These are phyloP conservation scores for Thermoascus crustaceus DNA, from an alignment of 2,329 filamentous ascomycete genomes.

Conservation along the genomic window DNA sequence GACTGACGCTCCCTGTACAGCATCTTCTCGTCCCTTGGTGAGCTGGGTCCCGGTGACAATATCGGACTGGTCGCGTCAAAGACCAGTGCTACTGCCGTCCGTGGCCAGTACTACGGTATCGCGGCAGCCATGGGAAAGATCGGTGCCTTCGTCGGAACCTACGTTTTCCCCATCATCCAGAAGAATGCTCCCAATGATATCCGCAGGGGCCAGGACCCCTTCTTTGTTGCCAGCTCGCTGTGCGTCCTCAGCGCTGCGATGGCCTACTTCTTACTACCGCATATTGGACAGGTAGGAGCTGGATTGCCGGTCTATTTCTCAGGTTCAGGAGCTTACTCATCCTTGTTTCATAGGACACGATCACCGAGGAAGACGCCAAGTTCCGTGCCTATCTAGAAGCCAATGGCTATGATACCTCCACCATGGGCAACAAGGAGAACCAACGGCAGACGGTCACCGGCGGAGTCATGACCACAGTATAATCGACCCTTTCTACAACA, in stretches of 20 bases:
- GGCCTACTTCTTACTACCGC: slow-evolving; percentile 60
- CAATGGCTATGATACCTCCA: slow-evolving; percentile 66
- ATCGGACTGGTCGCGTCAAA: slow-evolving; percentile 82
- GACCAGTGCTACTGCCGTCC: slow-evolving; percentile 78
- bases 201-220: slow-evolving; percentile 71
- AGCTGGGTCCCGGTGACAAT: slow-evolving; percentile 82
- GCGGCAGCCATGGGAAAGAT: slow-evolving; percentile 41
- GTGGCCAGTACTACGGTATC: slow-evolving; percentile 61
- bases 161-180: slow-evolving; percentile 66
- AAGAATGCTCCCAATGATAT: slow-evolving; percentile 47
- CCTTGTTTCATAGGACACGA: slow-evolving; percentile 58
- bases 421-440: slow-evolving; percentile 39
- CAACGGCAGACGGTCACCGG: background rate
- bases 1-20: slow-evolving; percentile 18
- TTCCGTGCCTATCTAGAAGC: slow-evolving; percentile 67
- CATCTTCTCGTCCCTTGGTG: slow-evolving; percentile 68
- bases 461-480: background rate
- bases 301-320: background rate
- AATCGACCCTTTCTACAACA: background rate
- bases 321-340: slow-evolving; percentile 16
- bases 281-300: slow-evolving; percentile 52
- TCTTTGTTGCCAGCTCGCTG: slow-evolving; percentile 72
- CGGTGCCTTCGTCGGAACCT: slow-evolving; percentile 73
- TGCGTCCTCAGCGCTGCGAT: slow-evolving; percentile 67
- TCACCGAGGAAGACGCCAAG: slow-evolving; percentile 63